Conservation (phyloP, 352 stramenopile species). For the Pelagophyceae sp. region DNA sequence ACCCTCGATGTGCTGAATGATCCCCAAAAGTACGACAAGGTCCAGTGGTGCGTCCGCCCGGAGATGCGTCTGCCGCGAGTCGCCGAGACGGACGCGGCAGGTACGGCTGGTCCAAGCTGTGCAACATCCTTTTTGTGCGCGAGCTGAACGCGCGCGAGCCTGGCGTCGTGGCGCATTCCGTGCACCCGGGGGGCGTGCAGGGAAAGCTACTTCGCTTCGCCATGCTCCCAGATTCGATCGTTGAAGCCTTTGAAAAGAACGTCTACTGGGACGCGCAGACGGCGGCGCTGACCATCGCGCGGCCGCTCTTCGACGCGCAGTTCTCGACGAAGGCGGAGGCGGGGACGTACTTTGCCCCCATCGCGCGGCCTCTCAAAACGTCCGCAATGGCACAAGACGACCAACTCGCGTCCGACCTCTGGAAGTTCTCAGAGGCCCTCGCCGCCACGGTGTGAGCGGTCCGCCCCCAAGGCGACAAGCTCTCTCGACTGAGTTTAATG, state of each 20-base stretch:
- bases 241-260: background rate
- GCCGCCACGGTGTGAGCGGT: no score
- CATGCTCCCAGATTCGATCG: background rate
- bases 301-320: background rate
- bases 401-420: no score
- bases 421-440: no score
- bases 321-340: background rate
- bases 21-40: background rate
- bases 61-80: no score
- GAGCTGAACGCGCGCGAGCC: background rate
- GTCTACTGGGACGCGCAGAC: background rate
- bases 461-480: no score
- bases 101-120: slow-evolving; percentile 10
- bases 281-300: background rate
- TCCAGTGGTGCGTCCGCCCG: no score
- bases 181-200: background rate
- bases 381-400: no score
- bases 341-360: background rate
- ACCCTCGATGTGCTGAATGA: background rate
- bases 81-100: no score
- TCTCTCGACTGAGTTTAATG: no score
- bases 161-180: background rate
- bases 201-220: background rate
- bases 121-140: background rate
- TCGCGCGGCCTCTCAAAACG: background rate